Evolutionary conservation across 352 stramenopile species (phyloP).

Genomic region (Blastocystis sp.): DNA sequence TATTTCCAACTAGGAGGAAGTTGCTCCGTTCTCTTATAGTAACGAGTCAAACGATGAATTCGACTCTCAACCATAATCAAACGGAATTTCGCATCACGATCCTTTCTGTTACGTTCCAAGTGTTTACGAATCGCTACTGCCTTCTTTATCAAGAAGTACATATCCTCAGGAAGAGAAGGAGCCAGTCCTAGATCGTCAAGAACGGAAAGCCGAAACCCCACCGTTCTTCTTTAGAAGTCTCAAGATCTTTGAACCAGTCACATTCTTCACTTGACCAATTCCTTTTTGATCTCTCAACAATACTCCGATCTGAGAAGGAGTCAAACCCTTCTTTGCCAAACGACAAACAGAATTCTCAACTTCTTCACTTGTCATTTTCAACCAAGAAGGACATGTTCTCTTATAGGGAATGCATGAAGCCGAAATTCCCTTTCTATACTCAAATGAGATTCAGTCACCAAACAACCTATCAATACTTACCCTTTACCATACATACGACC

Average conservation of each 20-base stretch:
- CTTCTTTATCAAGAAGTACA: conserved; percentile 99
- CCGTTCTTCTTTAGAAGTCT: conserved; percentile 97
- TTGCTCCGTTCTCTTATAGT: conserved; percentile 98
- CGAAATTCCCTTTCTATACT: conserved; percentile 86
- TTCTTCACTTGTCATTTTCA: conserved; percentile 85
- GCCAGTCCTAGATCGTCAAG: conserved; percentile 63
- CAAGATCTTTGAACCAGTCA: conserved; percentile 97
- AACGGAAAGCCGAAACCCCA: conserved; percentile 61
- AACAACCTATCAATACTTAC: background rate
- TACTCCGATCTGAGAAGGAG: conserved; percentile 92
- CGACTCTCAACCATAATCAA: conserved; percentile 99
- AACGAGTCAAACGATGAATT: conserved; percentile 88
- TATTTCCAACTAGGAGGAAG: conserved; percentile 98
- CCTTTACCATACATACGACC: conserved; percentile 57
- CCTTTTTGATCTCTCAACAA: conserved; percentile 98
- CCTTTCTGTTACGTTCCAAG: conserved; percentile 95
- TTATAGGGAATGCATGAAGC: conserved; percentile 97
- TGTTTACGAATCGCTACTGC: conserved; percentile 97
- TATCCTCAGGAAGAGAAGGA: conserved; percentile 95
- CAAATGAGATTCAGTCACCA: background rate
- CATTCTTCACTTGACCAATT: conserved; percentile 91
- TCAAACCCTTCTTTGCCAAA: conserved; percentile 96
- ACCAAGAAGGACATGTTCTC: conserved; percentile 90
- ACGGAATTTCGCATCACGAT: conserved; percentile 99
- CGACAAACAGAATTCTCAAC: conserved; percentile 98